Conservation (phyloP, 192 early-diverging fungal genomes). For the Kickxella alabastrina region DNA sequence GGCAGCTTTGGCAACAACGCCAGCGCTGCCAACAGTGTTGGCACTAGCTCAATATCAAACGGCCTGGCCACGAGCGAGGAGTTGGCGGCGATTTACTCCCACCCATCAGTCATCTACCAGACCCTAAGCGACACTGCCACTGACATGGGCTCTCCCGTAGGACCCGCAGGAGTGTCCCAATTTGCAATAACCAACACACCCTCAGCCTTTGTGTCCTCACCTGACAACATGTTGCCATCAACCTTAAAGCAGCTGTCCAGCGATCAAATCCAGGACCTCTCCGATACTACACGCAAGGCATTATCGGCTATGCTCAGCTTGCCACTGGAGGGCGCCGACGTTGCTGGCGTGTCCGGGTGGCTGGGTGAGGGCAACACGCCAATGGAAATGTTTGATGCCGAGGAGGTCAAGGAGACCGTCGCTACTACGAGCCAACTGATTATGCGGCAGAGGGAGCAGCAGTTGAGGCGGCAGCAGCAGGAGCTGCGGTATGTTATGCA, state of each 20-base stretch:
- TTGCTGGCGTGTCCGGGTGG: conserved; percentile 43
- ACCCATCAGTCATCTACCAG: conserved; percentile 42
- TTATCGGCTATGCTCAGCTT: conserved; percentile 39
- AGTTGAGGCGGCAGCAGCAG: conserved; percentile 32
- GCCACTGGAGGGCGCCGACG: conserved; percentile 45
- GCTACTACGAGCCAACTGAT: conserved; percentile 45
- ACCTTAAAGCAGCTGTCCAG: conserved; percentile 11
- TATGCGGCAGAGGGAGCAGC: conserved; percentile 43
- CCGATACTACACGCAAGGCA: conserved; percentile 33
- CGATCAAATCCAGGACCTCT: conserved; percentile 35
- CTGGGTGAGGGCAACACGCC: conserved; percentile 45
- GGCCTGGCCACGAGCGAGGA: conserved; percentile 22
- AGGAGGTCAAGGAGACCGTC: conserved; percentile 43
- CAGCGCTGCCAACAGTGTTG: conserved; percentile 3
- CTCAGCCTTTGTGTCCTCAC: neutral
- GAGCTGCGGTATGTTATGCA: conserved; percentile 14
- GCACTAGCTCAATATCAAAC: conserved; percentile 8
- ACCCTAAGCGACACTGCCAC: conserved; percentile 14
- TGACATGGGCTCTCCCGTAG: conserved; percentile 28
- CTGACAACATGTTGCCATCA: neutral
- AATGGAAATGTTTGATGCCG: conserved; percentile 30
- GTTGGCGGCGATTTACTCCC: conserved; percentile 33
- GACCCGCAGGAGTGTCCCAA: conserved; percentile 19
- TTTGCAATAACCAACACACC: conserved; percentile 1
- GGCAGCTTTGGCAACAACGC: neutral